phyloP scores from a whole-genome alignment of 2,329 filamentous ascomycete genomes.

The Xylaria sp. region DNA sequence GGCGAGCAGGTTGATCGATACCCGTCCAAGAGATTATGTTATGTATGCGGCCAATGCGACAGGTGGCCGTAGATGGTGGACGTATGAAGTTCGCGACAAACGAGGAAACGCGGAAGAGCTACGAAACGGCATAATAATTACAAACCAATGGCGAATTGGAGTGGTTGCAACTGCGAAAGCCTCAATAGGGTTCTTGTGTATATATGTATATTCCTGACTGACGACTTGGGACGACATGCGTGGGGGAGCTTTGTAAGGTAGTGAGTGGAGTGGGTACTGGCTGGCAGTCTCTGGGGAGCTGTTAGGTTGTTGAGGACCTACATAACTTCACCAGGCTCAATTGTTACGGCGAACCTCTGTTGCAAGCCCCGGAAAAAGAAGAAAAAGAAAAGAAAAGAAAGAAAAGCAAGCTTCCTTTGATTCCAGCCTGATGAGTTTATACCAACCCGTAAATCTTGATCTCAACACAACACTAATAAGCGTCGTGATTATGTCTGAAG shows the following conservation, averaged over 20 bases:
- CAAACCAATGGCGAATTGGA: neutral
- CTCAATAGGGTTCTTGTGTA: slow-evolving; percentile 30
- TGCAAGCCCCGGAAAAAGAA: neutral
- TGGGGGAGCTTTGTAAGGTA: slow-evolving; percentile 16
- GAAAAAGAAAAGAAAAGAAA: neutral
- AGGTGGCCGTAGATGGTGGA: neutral
- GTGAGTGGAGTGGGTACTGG: neutral
- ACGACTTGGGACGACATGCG: slow-evolving; percentile 15
- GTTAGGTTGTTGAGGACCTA: neutral
- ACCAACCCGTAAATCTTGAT: neutral
- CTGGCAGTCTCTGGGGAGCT: too few relatives aligned
- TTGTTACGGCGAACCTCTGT: neutral
- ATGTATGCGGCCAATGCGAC: neutral
- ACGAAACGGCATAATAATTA: neutral
- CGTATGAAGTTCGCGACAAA: neutral
- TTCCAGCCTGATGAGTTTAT: too few relatives aligned
- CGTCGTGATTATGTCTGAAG: too few relatives aligned
- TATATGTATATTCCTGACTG: slow-evolving; percentile 34
- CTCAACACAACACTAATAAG: too few relatives aligned
- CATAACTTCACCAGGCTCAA: too few relatives aligned
- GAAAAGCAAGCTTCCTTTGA: neutral
- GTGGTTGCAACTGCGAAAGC: neutral
- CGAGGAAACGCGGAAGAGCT: neutral
- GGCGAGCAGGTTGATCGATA: neutral
- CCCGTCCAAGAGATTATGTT: neutral